Evolutionary conservation across 2,329 filamentous ascomycete genomes (phyloP).

Genomic region (Epichloe typhina): DNA sequence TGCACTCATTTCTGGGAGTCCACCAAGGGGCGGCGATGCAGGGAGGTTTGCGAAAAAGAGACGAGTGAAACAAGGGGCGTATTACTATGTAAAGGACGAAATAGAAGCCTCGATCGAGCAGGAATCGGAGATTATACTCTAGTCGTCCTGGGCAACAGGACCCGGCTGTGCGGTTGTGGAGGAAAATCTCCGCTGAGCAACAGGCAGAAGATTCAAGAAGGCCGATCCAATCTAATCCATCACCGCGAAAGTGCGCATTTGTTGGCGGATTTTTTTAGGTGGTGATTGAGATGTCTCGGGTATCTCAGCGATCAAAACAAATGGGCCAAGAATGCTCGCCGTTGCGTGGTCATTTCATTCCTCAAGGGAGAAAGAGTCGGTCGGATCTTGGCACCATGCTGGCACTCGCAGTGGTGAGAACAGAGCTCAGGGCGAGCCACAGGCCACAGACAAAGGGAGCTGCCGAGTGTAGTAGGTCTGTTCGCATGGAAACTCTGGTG

Average conservation of each 20-base stretch:
- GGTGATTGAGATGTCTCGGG: background rate
- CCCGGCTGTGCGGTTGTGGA: too few species aligned
- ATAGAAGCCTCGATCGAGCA: too few species aligned
- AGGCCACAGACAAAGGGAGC: background rate
- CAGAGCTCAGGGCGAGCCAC: background rate
- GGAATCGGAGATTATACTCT: background rate
- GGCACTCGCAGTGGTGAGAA: background rate
- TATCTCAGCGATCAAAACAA: background rate
- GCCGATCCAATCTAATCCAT: background rate
- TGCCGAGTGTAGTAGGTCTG: background rate
- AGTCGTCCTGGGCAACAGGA: too few species aligned
- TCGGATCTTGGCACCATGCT: background rate
- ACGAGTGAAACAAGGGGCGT: too few species aligned
- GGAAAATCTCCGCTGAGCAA: background rate
- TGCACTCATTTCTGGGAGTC: background rate
- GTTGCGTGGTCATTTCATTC: background rate
- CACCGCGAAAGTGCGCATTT: too few species aligned
- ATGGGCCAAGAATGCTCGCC: background rate
- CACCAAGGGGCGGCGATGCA: background rate
- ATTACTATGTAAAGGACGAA: background rate
- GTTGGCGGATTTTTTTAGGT: background rate
- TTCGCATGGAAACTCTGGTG: background rate
- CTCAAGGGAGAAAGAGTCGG: background rate
- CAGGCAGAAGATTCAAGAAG: background rate
- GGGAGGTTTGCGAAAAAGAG: background rate